phyloP scores from a whole-genome alignment of 768 basidiomycete species.

The Lyophyllum semitale region DNA sequence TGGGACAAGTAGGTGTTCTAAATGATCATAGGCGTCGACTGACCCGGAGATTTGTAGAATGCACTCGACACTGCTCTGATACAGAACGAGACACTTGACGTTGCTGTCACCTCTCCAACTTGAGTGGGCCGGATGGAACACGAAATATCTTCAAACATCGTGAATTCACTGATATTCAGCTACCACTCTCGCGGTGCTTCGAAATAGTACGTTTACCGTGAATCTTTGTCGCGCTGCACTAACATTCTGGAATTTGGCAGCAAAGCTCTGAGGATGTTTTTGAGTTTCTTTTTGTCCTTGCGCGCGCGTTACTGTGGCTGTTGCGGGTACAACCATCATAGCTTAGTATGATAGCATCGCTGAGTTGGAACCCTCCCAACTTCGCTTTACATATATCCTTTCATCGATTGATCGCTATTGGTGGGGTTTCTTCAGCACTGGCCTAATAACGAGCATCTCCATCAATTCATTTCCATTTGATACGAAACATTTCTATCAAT shows the following conservation, averaged over 20 bases:
- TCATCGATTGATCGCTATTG: too few relatives aligned
- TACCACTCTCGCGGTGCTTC: slow-evolving; percentile 42
- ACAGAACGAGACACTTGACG: slow-evolving; percentile 35
- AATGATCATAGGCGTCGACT: slow-evolving; percentile 4
- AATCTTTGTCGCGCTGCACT: neutral
- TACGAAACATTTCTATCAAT: too few relatives aligned
- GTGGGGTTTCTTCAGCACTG: too few relatives aligned
- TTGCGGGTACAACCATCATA: too few relatives aligned
- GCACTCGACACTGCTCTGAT: slow-evolving; percentile 45
- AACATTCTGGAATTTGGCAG: neutral
- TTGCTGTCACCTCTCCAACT: slow-evolving; percentile 32
- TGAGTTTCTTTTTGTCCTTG: too few relatives aligned
- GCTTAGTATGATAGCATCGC: too few relatives aligned
- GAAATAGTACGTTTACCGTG: slow-evolving; percentile 32
- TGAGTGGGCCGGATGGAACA: slow-evolving; percentile 30
- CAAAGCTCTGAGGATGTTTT: too few relatives aligned
- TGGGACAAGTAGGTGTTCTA: slow-evolving; percentile 40
- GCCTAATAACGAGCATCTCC: too few relatives aligned
- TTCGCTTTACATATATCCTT: too few relatives aligned
- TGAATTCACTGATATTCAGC: slow-evolving; percentile 35
- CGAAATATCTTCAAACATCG: slow-evolving; percentile 38
- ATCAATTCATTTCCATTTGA: too few relatives aligned
- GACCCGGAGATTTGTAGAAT: slow-evolving; percentile 28
- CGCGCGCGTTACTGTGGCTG: too few relatives aligned
- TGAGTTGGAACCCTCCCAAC: too few relatives aligned